Conservation (phyloP, 2,329 filamentous ascomycete genomes). For the Diaporthe aspalathi region DNA sequence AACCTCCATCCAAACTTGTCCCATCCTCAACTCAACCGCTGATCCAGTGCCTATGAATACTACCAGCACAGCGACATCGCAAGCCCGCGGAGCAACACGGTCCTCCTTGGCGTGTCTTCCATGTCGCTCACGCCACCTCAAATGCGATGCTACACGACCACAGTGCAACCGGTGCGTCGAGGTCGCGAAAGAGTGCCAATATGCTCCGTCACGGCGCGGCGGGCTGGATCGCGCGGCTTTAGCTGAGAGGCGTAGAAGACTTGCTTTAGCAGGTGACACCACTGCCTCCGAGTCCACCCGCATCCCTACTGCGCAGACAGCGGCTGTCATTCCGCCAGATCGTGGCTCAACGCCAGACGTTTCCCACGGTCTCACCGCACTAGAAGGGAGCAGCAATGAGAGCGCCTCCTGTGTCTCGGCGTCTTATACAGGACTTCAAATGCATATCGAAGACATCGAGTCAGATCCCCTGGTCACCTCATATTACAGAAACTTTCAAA, state of each 20-base stretch:
- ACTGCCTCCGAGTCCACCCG: not conserved
- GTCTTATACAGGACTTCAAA: no score
- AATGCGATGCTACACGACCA: not conserved
- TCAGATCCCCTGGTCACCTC: slow-evolving; percentile 2
- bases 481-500: slow-evolving; percentile 13
- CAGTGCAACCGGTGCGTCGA: slow-evolving; percentile 15
- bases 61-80: not conserved
- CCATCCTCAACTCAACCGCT: no score
- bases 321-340: not conserved
- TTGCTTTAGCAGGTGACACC: not conserved
- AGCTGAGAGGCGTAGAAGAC: not conserved
- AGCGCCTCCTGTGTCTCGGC: not conserved
- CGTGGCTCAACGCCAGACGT: not conserved
- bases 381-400: no score
- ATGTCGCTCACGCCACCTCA: slow-evolving; percentile 11
- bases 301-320: not conserved
- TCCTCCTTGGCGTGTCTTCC: slow-evolving; percentile 9
- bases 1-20: not conserved
- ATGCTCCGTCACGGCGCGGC: slow-evolving; percentile 10
- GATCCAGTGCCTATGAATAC: not conserved
- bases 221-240: slow-evolving; percentile 18
- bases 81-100: slow-evolving; percentile 4
- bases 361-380: not conserved
- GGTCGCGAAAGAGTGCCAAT: slow-evolving; percentile 1
- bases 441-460: not conserved